phyloP scores from a whole-genome alignment of 495 filamentous ascomycete species.

The Entonaema liquescens region DNA sequence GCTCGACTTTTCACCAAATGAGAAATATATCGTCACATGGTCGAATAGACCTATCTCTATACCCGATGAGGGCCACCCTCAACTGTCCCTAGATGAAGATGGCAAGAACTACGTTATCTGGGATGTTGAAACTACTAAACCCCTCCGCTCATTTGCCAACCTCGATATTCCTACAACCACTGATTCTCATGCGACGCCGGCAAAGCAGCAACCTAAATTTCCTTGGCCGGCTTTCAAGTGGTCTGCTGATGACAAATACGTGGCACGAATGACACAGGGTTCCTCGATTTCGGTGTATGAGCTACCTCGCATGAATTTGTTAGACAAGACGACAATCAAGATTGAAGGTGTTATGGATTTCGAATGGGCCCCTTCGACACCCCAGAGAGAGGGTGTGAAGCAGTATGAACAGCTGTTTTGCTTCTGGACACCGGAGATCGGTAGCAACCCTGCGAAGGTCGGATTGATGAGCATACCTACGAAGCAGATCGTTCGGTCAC shows the following conservation, averaged over 20 bases:
- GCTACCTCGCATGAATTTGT: slow-evolving; percentile 86
- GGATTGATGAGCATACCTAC: slow-evolving; percentile 95
- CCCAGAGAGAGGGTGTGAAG: slow-evolving; percentile 81
- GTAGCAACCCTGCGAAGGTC: slow-evolving; percentile 97
- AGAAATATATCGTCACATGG: slow-evolving; percentile 96
- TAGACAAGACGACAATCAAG: slow-evolving; percentile 90
- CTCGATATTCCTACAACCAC: slow-evolving; percentile 76
- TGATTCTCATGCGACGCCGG: slow-evolving; percentile 43
- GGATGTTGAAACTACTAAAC: slow-evolving; percentile 91
- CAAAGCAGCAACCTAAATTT: slow-evolving; percentile 83
- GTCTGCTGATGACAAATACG: slow-evolving; percentile 97
- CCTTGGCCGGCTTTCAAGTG: slow-evolving; percentile 99
- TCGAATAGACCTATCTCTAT: slow-evolving; percentile 90
- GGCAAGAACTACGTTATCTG: slow-evolving; percentile 99
- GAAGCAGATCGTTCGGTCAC: slow-evolving; percentile 89
- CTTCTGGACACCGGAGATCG: slow-evolving; percentile 99
- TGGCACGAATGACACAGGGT: slow-evolving; percentile 87
- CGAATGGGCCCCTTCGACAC: slow-evolving; percentile 90
- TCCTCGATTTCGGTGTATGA: slow-evolving; percentile 95
- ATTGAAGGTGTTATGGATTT: slow-evolving; percentile 97
- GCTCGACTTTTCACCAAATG: slow-evolving; percentile 91
- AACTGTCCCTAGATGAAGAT: slow-evolving; percentile 88
- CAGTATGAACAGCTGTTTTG: slow-evolving; percentile 93
- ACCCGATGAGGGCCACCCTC: slow-evolving; percentile 81
- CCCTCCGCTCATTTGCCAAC: slow-evolving; percentile 89